Conservation (phyloP, 1,284 basidiomycete species). For the Fistulina hepatica region DNA sequence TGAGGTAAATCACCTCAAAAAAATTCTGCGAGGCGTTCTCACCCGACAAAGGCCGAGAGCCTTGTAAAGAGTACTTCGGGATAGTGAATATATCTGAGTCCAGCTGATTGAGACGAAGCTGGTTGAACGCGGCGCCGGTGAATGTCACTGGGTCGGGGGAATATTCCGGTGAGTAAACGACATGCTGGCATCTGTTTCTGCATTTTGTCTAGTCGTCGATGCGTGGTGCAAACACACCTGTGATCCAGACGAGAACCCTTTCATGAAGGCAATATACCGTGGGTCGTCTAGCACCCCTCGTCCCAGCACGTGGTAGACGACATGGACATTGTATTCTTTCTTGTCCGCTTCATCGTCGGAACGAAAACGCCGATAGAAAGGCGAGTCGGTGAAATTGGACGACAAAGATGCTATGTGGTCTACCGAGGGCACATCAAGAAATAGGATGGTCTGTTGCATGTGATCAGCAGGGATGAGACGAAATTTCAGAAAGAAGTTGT, state of each 20-base stretch:
- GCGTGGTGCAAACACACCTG: slow-evolving; percentile 34
- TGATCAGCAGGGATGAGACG: not conserved
- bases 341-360: slow-evolving; percentile 30
- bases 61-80: slow-evolving; percentile 39
- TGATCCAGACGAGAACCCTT: slow-evolving; percentile 43
- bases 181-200: slow-evolving; percentile 42
- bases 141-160: slow-evolving; percentile 63
- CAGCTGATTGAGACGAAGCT: slow-evolving; percentile 62
- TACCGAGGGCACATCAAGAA: slow-evolving; percentile 51
- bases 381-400: slow-evolving; percentile 38
- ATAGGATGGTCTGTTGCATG: slow-evolving; percentile 19
- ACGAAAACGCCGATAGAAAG: slow-evolving; percentile 38
- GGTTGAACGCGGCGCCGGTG: slow-evolving; percentile 62
- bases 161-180: slow-evolving; percentile 53
- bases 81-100: slow-evolving; percentile 68
- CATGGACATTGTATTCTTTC: slow-evolving; percentile 38
- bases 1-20: not conserved
- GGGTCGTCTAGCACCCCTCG: slow-evolving; percentile 57
- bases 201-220: not conserved
- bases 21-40: slow-evolving; percentile 11
- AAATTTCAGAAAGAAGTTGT: slow-evolving; percentile 12
- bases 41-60: slow-evolving; percentile 31
- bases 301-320: slow-evolving; percentile 60
- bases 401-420: slow-evolving; percentile 52
- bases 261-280: slow-evolving; percentile 66